Evolutionary conservation across 2,329 filamentous ascomycete species (phyloP).

Genomic region (Claviceps quebecensis): DNA sequence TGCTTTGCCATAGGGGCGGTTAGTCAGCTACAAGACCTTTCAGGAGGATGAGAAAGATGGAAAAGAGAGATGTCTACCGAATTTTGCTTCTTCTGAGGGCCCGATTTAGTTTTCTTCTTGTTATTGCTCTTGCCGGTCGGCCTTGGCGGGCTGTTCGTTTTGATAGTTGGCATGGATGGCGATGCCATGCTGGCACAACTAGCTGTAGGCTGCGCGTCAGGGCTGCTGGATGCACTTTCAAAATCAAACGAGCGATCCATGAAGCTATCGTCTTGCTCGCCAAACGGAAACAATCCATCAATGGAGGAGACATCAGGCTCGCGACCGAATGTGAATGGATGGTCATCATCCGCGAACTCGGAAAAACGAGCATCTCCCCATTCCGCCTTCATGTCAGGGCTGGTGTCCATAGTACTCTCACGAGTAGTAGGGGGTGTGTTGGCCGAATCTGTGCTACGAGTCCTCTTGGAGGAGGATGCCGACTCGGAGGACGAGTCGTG

Average conservation of each 20-base stretch:
- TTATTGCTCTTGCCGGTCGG: constrained; percentile 11
- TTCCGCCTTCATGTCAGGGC: constrained; percentile 24
- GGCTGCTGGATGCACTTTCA: constrained; percentile 43
- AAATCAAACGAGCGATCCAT: constrained; percentile 42
- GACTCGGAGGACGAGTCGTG: constrained; percentile 40
- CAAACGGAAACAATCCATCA: constrained; percentile 18
- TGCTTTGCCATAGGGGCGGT: constrained; percentile 25
- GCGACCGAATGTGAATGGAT: constrained; percentile 21
- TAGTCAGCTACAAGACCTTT: constrained; percentile 8
- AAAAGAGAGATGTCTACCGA: constrained; percentile 23
- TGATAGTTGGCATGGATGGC: constrained; percentile 27
- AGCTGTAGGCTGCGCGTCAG: constrained; percentile 22
- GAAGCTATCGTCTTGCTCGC: constrained; percentile 26
- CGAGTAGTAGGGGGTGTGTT: constrained; percentile 26
- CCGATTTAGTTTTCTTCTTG: constrained; percentile 11
- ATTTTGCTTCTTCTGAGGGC: constrained; percentile 22
- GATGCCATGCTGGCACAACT: constrained; percentile 24
- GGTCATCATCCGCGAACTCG: constrained; percentile 24
- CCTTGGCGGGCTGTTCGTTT: constrained; percentile 19
- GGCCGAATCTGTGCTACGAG: constrained; percentile 31
- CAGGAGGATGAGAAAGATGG: neutral
- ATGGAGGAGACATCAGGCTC: constrained; percentile 13
- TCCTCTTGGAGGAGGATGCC: constrained; percentile 31
- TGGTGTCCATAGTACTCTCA: constrained; percentile 31
- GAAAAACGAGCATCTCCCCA: constrained; percentile 26